Base-by-base conservation (phyloP, 2,329 filamentous ascomycete species). In the Fusarium pininemorale region DNA sequence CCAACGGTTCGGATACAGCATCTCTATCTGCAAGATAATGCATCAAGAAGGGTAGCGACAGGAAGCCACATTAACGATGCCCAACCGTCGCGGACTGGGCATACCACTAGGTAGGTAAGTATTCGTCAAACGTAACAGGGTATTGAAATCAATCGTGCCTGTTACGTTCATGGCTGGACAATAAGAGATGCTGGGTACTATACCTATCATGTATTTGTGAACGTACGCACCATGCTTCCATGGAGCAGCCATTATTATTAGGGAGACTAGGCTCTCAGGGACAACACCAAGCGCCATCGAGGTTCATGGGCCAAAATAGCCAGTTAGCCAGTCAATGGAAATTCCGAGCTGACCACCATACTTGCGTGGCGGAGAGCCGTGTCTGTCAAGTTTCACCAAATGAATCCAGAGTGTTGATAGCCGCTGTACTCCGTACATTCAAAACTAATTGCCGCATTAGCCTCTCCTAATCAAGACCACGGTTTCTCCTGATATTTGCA, bases 21-120 rank as follows among this genome's bases (percentile, higher is more conserved):
- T 74, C 37, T 53, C n/a, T 35, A 51, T 45, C 64, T 70, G 58
- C 58, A 70, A 62, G 55, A 60, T 70, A 59, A 69, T 53, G 58
- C 51, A 57, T 42, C 42, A 44, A 58, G 54, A 63, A 61, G 63
- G 61, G 50, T 63, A 66, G 57, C 35, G 50, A 74, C 69, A 75
- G 61, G 20, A 70, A 73, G 72, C 72, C 72, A 75, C 58, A 44
- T 60, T 2, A 42, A 47, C 20, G 32, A 64, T 24, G 24, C 61
- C 42, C 22, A 59, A 57, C 35, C 26, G 47, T 59, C 20, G 22
- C 24, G 39, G 41, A 48, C 41, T 42, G 32, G 26, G 20, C 14
- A 32, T 48, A 16, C 54, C 24, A 20, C 35, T 14, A 35, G 32
- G 32, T 35, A 35, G 32, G 32, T 35, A 47, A 18, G 45, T 9